Percentiles rank a stretch among this genome's conserved stretches.
phyloP scores from a whole-genome alignment of 2,329 filamentous ascomycete species.

The Lasiodiplodia citricola region DNA sequence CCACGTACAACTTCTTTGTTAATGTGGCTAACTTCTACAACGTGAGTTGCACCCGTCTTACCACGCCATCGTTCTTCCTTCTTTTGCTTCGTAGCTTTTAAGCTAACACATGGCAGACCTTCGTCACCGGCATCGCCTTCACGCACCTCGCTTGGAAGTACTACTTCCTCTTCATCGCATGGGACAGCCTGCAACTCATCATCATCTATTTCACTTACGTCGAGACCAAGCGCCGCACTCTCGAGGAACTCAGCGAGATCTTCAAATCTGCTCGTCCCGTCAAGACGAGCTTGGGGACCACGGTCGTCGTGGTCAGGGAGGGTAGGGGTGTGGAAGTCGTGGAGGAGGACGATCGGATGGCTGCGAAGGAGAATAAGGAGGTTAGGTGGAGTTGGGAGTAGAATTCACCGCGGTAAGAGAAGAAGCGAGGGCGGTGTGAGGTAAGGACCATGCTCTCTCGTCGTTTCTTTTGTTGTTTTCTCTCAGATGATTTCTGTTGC shows the following conservation, averaged over 20 bases:
- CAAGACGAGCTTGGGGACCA: constrained; percentile 41
- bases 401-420: not conserved
- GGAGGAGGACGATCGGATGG: not conserved
- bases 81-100: not conserved
- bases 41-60: not conserved
- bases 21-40: constrained; percentile 54
- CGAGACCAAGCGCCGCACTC: constrained; percentile 46
- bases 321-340: constrained; percentile 5
- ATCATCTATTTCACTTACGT: constrained; percentile 47
- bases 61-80: no score
- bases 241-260: constrained; percentile 54
- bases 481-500: not conserved
- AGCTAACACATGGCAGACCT: constrained; percentile 35
- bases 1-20: constrained; percentile 53
- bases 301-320: constrained; percentile 24
- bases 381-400: constrained; percentile 17
- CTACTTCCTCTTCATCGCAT: constrained; percentile 49
- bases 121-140: constrained; percentile 50
- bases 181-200: constrained; percentile 49
- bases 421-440: not conserved
- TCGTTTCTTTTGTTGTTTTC: not conserved
- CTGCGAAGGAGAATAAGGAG: not conserved
- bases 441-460: not conserved
- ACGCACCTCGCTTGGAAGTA: constrained; percentile 46
- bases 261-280: constrained; percentile 49